Base-by-base conservation (phyloP, 2,329 filamentous ascomycete species). In the Epichloe baconii region DNA sequence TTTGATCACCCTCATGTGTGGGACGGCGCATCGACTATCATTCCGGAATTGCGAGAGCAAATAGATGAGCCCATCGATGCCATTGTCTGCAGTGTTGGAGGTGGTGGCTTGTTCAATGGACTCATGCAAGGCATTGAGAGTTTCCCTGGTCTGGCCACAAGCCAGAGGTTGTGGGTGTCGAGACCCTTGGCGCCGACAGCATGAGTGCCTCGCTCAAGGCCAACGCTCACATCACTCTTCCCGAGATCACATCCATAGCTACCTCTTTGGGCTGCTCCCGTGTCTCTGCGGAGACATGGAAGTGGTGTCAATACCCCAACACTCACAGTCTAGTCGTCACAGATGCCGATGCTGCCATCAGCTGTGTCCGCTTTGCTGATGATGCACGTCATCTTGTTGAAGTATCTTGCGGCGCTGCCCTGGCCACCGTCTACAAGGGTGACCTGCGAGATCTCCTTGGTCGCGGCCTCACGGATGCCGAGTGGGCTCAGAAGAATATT, bases 371-470 rank as follows among this genome's bases (percentile, higher is more conserved):
- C 23, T 82, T 96, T 55, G 83, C 87, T 10, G 86, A 96, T 57
- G 88, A 95, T 54, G 86, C 90, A 59, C 72, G 85, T 26, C 69
- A 91, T 52, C 71, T 95, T 52, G 87, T 95, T 3, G 91, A 97
- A 70, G 73, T 85, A 37, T 82, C 89, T 0, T 96, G 91, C 64
- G 89, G 90, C 1, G 88, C 91, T 5, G 85, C 84, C 49, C 68
- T 95, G 12, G 87, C 84, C 1, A 65, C 79, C 3, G 81, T 75
- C 53, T 88, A 88, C 60, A 78, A 78, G 41, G 80, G 77, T 0
- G 66, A 77, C 41, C 62, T 94, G 60, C 76, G 82, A 61, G 72
- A 74, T 58, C 68, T 80, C 10, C 68, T 89, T 0, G 79, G 83
- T 0, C 59, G 67, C 46, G 71, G 66, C 0, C 48, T 78, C 48